Conservation (phyloP, 1,284 basidiomycete species). For the Ustilago xerochloae region DNA sequence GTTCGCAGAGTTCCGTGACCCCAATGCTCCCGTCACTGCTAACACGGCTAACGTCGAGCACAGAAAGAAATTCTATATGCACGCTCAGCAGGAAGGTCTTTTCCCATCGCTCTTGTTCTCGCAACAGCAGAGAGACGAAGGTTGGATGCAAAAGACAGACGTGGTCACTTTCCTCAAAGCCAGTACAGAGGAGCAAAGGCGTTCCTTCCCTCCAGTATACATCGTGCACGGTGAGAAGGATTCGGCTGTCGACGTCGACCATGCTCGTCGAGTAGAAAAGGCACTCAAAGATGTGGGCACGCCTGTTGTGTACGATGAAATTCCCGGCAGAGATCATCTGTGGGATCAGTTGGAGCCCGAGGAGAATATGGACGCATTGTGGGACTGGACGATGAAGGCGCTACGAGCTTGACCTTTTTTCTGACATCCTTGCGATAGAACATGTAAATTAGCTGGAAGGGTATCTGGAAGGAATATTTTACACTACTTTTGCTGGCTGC, state of each 20-base stretch:
- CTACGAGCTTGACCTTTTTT: slow-evolving; percentile 14
- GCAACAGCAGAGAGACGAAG: slow-evolving; percentile 31
- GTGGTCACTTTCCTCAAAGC: slow-evolving; percentile 24
- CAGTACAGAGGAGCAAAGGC: slow-evolving; percentile 26
- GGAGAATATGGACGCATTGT: slow-evolving; percentile 35
- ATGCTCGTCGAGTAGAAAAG: slow-evolving; percentile 31
- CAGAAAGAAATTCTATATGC: slow-evolving; percentile 49
- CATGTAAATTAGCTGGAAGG: background rate
- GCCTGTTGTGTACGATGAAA: slow-evolving; percentile 41
- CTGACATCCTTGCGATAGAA: background rate
- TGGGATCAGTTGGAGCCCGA: slow-evolving; percentile 51
- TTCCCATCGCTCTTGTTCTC: slow-evolving; percentile 48
- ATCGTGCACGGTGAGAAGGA: slow-evolving; percentile 55
- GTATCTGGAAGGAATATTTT: slow-evolving; percentile 7
- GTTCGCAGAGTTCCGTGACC: slow-evolving; percentile 39
- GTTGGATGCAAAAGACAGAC: slow-evolving; percentile 44
- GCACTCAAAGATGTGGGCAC: slow-evolving; percentile 28
- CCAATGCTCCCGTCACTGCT: slow-evolving; percentile 30
- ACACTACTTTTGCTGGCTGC: background rate
- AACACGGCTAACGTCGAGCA: slow-evolving; percentile 30
- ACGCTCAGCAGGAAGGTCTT: slow-evolving; percentile 47
- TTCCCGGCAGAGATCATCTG: slow-evolving; percentile 43
- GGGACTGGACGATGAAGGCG: slow-evolving; percentile 28
- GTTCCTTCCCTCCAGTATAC: slow-evolving; percentile 38
- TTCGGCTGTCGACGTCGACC: slow-evolving; percentile 51